Evolutionary conservation across 345 rosid genomes (phyloP), one percentile per base, ranked within the genome.

Genomic region (Eucalyptus regnans): DNA sequence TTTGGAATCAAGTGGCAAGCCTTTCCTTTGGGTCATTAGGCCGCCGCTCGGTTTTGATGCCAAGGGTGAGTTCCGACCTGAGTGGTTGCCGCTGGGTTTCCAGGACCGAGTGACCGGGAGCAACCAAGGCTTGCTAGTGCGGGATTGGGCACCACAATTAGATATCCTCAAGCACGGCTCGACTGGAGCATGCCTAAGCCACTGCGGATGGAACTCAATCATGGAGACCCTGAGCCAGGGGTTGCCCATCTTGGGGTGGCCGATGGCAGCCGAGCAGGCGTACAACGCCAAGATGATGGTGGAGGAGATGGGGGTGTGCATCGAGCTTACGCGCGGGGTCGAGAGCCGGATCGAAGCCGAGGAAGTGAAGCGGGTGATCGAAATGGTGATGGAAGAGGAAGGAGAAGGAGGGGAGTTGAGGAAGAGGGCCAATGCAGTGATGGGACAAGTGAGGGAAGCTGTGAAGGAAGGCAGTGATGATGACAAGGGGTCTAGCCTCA

Each of bases 171-270:
- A 90, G 15, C 95, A 93, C 31, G 9, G 58, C 54, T 92, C 95
- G 1, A 94, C 92, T 0, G 92, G 94, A 46, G 94, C 91, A 25
- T 94, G 94, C 68, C 29, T 94, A 18, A 94, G 91, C 88, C 95
- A 94, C 50, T 93, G 95, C 9, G 95, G 95, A 17, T 93, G 95
- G 96, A 94, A 94, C 87, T 93, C 94, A 3, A 90, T 89, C 29
- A 9, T 91, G 92, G 96, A 94, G 89, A 93, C 95, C 90, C 86
- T 93, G 37, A 94, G 93, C 83, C 93, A 93, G 87, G 95, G 94
- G 0, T 92, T 94, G 58, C 94, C 93, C 4, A 90, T 92, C 6
- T 92, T 94, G 17, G 96, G 94, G 25, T 94, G 96, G 95, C 90
- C 95, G 2, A 89, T 93, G 90, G 95, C 94, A 0, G 96, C 87